Percentiles rank a stretch among this genome's conserved stretches.
phyloP scores from a whole-genome alignment of 768 basidiomycete genomes.

The Paxillus involutus region DNA sequence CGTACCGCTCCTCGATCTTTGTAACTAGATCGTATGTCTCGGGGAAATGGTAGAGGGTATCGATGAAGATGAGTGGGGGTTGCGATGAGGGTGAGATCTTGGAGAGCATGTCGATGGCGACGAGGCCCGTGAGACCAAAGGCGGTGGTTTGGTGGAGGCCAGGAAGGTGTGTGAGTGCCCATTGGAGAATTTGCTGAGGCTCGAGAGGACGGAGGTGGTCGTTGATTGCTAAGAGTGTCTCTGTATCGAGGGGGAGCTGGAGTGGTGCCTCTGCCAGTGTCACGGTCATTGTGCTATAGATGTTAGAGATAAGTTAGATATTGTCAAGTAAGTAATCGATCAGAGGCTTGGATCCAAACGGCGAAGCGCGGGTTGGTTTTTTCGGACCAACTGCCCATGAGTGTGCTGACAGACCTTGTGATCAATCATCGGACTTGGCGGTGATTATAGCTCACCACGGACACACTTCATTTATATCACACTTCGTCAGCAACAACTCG shows the following conservation, averaged over 20 bases:
- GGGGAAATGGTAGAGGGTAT: conserved; percentile 94
- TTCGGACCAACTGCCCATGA: too few relatives aligned
- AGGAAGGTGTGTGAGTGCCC: conserved; percentile 82
- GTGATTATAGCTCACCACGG: too few relatives aligned
- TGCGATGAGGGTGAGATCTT: conserved; percentile 59
- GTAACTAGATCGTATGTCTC: conserved; percentile 91
- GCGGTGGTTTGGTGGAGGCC: conserved; percentile 92
- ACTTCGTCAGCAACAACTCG: too few relatives aligned
- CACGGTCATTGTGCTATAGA: conserved; percentile 13
- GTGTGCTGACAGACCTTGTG: too few relatives aligned
- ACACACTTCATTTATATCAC: too few relatives aligned
- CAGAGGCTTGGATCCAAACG: too few relatives aligned
- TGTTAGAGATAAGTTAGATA: neutral
- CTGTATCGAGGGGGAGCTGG: conserved; percentile 54
- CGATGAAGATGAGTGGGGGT: conserved; percentile 92
- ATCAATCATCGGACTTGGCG: too few relatives aligned
- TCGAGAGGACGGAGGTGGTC: conserved; percentile 64
- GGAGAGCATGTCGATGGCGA: conserved; percentile 92
- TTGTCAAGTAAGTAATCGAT: too few relatives aligned
- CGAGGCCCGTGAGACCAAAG: conserved; percentile 93
- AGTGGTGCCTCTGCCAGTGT: conserved; percentile 44
- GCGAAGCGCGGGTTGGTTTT: neutral
- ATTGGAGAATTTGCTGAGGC: conserved; percentile 82
- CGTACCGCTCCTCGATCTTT: conserved; percentile 75
- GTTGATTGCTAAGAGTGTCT: conserved; percentile 70